Percentiles rank a stretch among this genome's conserved stretches.
These are phyloP conservation scores for Luzula sylvatica DNA, from an alignment of 176 grass and related monocot genomes.

Conservation along the genomic window DNA sequence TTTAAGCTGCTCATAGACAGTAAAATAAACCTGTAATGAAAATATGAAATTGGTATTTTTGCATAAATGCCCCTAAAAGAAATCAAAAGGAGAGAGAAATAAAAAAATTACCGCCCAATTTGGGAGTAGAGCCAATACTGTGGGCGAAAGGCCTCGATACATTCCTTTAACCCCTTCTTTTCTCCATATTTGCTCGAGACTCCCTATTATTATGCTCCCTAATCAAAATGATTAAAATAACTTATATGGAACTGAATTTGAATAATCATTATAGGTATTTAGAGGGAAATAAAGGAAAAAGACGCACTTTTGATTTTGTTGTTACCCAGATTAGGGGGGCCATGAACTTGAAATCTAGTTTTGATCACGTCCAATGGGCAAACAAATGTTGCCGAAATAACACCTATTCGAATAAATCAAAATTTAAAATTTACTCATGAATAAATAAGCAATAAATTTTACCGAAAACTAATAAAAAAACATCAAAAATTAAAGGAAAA, in stretches of 20 bases:
- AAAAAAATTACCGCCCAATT: slow-evolving; percentile 90
- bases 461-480: neutral
- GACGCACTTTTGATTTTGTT: too few relatives aligned
- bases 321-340: slow-evolving; percentile 17
- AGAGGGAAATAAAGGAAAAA: too few relatives aligned
- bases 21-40: slow-evolving; percentile 67
- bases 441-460: neutral
- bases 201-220: slow-evolving; percentile 90
- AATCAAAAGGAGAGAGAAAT: neutral
- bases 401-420: slow-evolving; percentile 35
- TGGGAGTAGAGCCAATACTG: slow-evolving; percentile 72
- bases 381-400: slow-evolving; percentile 82
- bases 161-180: slow-evolving; percentile 76
- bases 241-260: too few relatives aligned
- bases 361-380: slow-evolving; percentile 97
- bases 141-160: slow-evolving; percentile 85
- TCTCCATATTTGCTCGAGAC: slow-evolving; percentile 70
- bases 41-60: too few relatives aligned
- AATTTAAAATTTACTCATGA: neutral
- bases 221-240: neutral
- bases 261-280: too few relatives aligned
- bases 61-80: too few relatives aligned
- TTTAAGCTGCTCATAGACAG: slow-evolving; percentile 92
- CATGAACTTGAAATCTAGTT: slow-evolving; percentile 92
- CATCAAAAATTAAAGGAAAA: neutral